A percentile compares a stretch with the other conserved stretches of the same genome.
phyloP scores from a whole-genome alignment of 257 asterid species.

The Solanum tacnaense region DNA sequence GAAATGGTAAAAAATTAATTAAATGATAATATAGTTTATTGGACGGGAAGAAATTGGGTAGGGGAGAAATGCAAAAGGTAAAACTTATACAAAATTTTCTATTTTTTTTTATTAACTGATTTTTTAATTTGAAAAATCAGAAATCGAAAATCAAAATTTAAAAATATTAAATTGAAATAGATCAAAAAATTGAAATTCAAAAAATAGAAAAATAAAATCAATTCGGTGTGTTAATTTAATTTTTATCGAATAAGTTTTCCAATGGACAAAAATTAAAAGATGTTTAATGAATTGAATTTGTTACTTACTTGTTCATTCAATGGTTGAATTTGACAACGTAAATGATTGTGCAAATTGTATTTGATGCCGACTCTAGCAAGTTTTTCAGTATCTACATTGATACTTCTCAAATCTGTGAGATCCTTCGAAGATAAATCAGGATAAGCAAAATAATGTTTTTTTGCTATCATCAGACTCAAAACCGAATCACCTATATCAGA shows the following conservation, averaged over 20 bases:
- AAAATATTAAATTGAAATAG: neutral
- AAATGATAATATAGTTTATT: neutral
- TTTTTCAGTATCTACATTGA: slow-evolving; percentile 51
- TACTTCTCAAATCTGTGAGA: slow-evolving; percentile 37
- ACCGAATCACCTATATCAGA: slow-evolving; percentile 14
- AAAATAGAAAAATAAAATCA: neutral
- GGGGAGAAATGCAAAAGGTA: neutral
- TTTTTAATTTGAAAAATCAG: neutral
- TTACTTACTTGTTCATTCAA: slow-evolving; percentile 23
- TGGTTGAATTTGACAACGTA: slow-evolving; percentile 11
- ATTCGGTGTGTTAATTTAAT: neutral
- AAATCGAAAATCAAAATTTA: no score
- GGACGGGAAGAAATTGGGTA: neutral
- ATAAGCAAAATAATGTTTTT: slow-evolving; percentile 11
- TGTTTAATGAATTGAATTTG: neutral
- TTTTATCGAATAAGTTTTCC: neutral
- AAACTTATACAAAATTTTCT: neutral
- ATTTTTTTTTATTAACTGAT: no score
- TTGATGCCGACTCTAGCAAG: slow-evolving; percentile 42
- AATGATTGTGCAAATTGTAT: slow-evolving; percentile 12
- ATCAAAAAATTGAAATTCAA: no score
- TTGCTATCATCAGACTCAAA: slow-evolving; percentile 9
- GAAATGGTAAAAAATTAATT: neutral
- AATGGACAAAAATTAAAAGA: neutral
- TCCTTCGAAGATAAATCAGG: slow-evolving; percentile 24